phyloP scores from a whole-genome alignment of 2,329 filamentous ascomycete genomes.

The Sporothrix brunneoviolacea region DNA sequence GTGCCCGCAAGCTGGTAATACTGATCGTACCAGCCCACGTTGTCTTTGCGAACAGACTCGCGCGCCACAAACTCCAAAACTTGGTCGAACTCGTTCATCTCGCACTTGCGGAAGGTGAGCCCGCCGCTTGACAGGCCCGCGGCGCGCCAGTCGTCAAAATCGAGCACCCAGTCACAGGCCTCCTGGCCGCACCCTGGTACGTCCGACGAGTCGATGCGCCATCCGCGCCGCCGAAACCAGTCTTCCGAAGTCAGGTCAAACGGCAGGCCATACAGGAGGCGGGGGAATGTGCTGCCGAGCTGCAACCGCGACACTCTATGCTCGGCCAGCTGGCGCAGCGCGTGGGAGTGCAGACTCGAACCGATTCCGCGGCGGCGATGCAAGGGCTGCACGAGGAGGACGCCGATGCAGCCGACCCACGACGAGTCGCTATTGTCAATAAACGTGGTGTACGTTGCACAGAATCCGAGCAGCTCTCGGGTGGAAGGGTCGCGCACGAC shows the following conservation, averaged over 20 bases:
- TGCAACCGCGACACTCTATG: conserved; percentile 47
- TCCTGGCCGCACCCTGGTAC: conserved; percentile 41
- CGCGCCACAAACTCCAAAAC: conserved; percentile 45
- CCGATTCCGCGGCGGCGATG: conserved; percentile 47
- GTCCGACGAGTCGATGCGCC: conserved; percentile 38
- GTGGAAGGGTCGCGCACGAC: conserved; percentile 43
- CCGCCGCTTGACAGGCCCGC: conserved; percentile 34
- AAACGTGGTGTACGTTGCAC: conserved; percentile 54
- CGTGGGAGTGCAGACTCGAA: conserved; percentile 45
- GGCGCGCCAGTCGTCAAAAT: conserved; percentile 42
- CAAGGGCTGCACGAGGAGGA: conserved; percentile 44
- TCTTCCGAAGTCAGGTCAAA: conserved; percentile 34
- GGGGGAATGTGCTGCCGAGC: conserved; percentile 52
- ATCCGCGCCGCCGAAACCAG: conserved; percentile 50
- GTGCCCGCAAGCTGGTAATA: conserved; percentile 46
- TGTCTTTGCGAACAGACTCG: conserved; percentile 39
- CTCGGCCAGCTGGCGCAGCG: conserved; percentile 40
- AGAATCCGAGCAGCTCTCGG: conserved; percentile 46
- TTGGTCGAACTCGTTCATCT: conserved; percentile 37
- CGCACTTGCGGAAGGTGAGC: conserved; percentile 39
- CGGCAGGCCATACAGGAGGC: conserved; percentile 49
- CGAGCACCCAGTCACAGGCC: conserved; percentile 48
- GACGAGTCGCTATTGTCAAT: conserved; percentile 45
- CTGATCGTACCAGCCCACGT: conserved; percentile 54
- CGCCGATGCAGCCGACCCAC: conserved; percentile 49